Evolutionary conservation across 805 yeast species (phyloP).

Genomic region (Candida hispaniensis): DNA sequence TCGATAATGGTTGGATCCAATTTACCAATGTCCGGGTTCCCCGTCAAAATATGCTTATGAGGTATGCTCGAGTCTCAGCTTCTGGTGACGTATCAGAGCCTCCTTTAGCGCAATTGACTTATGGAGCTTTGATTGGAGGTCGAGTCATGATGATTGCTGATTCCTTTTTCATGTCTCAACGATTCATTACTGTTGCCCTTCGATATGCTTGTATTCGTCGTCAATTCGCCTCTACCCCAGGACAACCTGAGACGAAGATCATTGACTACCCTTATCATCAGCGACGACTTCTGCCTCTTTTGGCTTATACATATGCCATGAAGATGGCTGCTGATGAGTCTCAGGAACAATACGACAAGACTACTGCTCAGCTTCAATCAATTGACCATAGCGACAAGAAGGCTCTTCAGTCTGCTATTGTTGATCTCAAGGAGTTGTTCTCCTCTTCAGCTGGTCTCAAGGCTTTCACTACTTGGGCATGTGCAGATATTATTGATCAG

Average conservation of each 20-base stretch:
- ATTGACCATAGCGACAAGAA: constrained; percentile 34
- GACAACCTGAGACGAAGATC: constrained; percentile 54
- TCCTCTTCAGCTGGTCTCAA: constrained; percentile 79
- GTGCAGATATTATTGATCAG: constrained; percentile 72
- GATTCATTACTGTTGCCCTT: constrained; percentile 72
- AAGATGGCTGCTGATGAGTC: constrained; percentile 61
- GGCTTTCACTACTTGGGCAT: constrained; percentile 82
- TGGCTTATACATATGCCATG: constrained; percentile 69
- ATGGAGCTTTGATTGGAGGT: constrained; percentile 79
- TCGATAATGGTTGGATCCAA: constrained; percentile 96
- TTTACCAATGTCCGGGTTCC: constrained; percentile 78
- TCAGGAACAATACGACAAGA: constrained; percentile 40
- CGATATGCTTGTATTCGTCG: constrained; percentile 85
- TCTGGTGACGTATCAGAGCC: constrained; percentile 66
- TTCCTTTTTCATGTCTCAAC: constrained; percentile 67
- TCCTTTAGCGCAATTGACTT: constrained; percentile 79
- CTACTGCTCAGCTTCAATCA: constrained; percentile 37
- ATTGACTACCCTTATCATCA: constrained; percentile 86
- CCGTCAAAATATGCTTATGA: constrained; percentile 68
- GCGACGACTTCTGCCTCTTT: constrained; percentile 72
- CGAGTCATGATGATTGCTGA: constrained; percentile 85
- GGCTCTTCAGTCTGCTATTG: constrained; percentile 39
- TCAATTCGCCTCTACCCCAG: constrained; percentile 53
- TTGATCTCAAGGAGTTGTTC: constrained; percentile 63
- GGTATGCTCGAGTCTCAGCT: constrained; percentile 57